Evolutionary conservation across 805 yeast species (phyloP), one percentile per base, ranked within the genome.

Genomic region (Kazachstania bromeliacearum): DNA sequence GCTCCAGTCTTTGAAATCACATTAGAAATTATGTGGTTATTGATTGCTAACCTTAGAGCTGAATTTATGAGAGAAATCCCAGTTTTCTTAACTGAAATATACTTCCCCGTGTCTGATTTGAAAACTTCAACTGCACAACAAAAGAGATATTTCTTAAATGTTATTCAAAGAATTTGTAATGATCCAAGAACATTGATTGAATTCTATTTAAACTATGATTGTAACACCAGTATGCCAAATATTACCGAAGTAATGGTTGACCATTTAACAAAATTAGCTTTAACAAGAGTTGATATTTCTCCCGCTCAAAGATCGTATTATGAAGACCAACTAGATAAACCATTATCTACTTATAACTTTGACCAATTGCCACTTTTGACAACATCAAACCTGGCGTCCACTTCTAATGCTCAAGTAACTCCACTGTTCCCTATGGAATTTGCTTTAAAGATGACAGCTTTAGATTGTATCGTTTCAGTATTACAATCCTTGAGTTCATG

Each of bases 41-140:
- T 92, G 47, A 67, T 89, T 28, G 75, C 87, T 17, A 82, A 85
- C 48, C 64, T 94, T 48, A 75, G 98, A 53, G 71, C 81, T 10
- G 92, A 83, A 47, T 87, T 92, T 66, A 89, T 88, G 59, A 73
- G 81, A 46, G 98, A 92, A 55, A 84, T 92, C 31, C 95, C 96
- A 1, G 95, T 94, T 0, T 84, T 94, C 52, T 74, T 88, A 64
- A 81, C 79, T 31, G 97, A 92, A 51, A 85, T 89, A 36, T 92
- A 92, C 57, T 82, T 92, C 61, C 96, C 97, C 3, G 85, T 94
- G 29, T 73, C 92, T 31, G 97, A 89, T 52, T 74, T 92, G 77
- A 83, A 79, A 52, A 77, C 94, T 2, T 83, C 96, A 1, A 85
- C 96, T 0, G 64, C 88, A 7, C 96, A 89, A 57, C 98, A 94